These are phyloP conservation scores for Naganishia onofrii DNA, from an alignment of 768 basidiomycete species.

Conservation along the genomic window DNA sequence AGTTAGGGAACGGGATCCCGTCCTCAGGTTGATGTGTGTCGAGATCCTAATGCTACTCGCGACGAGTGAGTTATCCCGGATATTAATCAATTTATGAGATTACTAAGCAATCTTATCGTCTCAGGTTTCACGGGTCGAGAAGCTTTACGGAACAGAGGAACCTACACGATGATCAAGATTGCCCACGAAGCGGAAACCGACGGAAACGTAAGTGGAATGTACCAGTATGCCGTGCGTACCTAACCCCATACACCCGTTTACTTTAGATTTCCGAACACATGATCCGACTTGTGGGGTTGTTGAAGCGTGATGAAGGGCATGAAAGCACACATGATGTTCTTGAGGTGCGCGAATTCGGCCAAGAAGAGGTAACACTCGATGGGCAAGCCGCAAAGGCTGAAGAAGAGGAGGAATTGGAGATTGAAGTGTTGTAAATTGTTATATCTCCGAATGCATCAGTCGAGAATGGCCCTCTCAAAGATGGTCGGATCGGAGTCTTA, in stretches of 20 bases:
- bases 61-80: constrained; percentile 59
- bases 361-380: constrained; percentile 60
- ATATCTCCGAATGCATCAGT: background rate
- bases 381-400: constrained; percentile 38
- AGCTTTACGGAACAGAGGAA: constrained; percentile 71
- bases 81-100: background rate
- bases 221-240: constrained; percentile 49
- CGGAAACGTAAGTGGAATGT: constrained; percentile 43
- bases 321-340: constrained; percentile 55
- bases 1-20: constrained; percentile 72
- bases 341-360: constrained; percentile 68
- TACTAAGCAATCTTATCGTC: background rate
- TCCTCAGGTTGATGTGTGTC: constrained; percentile 75
- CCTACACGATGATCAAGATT: constrained; percentile 77
- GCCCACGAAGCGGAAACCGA: constrained; percentile 75
- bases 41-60: constrained; percentile 85
- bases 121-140: constrained; percentile 76
- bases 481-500: no score
- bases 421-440: constrained; percentile 53
- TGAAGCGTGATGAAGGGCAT: constrained; percentile 55
- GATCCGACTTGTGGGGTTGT: constrained; percentile 78
- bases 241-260: background rate
- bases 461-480: no score
- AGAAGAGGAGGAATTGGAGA: constrained; percentile 66
- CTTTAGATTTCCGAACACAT: constrained; percentile 77